Evolutionary conservation across 805 yeast species (phyloP).

Genomic region (Brettanomyces custersianus): DNA sequence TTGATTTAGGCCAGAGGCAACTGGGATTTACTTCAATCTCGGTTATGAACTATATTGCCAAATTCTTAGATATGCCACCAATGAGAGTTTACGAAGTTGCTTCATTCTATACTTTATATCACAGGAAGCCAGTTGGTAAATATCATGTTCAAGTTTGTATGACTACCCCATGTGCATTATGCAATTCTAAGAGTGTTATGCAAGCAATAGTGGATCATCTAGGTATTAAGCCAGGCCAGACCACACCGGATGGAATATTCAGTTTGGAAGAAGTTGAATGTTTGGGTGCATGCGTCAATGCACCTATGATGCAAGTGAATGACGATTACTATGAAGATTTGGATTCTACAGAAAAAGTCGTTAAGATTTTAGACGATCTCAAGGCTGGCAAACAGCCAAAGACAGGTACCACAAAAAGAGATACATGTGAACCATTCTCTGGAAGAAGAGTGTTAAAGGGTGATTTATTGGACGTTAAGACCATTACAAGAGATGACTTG

Average conservation of each 20-base stretch:
- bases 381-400: constrained; percentile 52
- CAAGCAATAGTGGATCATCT: constrained; percentile 54
- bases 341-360: constrained; percentile 51
- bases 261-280: constrained; percentile 86
- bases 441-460: constrained; percentile 57
- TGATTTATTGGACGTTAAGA: constrained; percentile 62
- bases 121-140: constrained; percentile 79
- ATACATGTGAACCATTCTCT: constrained; percentile 66
- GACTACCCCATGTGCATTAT: constrained; percentile 81
- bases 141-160: constrained; percentile 80
- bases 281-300: constrained; percentile 87
- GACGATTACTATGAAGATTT: constrained; percentile 81
- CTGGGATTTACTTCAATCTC: constrained; percentile 77
- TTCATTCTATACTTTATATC: constrained; percentile 86
- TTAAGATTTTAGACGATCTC: constrained; percentile 51
- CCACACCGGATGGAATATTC: constrained; percentile 65
- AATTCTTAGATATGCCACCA: constrained; percentile 79
- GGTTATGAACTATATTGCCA: constrained; percentile 86
- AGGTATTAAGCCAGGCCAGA: constrained; percentile 65
- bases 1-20: constrained; percentile 84
- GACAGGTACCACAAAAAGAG: constrained; percentile 62
- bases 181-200: constrained; percentile 76
- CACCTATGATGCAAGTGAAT: constrained; percentile 79
- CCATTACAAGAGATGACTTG: constrained; percentile 66
- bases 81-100: constrained; percentile 94